Conservation (phyloP, 2,329 filamentous ascomycete species). For the Metarhizium humberi region DNA sequence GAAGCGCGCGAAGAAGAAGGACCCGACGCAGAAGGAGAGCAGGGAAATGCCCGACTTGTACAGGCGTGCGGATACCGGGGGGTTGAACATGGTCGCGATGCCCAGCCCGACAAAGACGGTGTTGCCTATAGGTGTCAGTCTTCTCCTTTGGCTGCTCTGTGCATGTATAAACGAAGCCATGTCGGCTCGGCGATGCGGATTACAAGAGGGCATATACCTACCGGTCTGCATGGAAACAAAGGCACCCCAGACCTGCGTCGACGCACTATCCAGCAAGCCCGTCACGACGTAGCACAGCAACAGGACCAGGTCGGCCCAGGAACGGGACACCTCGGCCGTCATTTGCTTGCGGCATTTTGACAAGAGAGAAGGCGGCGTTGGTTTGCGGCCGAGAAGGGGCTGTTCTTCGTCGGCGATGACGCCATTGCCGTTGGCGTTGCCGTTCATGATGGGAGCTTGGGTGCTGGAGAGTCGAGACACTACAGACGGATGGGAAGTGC, state of each 20-base stretch:
- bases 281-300: constrained; percentile 69
- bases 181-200: too few relatives aligned
- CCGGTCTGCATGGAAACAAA: constrained; percentile 83
- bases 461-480: too few relatives aligned
- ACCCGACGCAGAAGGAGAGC: constrained; percentile 60
- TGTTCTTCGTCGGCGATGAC: constrained; percentile 19
- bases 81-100: constrained; percentile 42
- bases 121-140: constrained; percentile 42
- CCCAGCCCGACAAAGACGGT: constrained; percentile 73
- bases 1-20: constrained; percentile 60
- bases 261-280: constrained; percentile 66
- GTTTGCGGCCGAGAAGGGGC: constrained; percentile 19
- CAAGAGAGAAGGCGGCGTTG: constrained; percentile 10
- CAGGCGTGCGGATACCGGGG: constrained; percentile 17
- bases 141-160: not conserved
- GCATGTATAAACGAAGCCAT: not conserved
- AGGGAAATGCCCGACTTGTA: constrained; percentile 63
- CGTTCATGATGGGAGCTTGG: constrained; percentile 5
- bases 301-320: constrained; percentile 59
- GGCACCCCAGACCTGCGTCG: constrained; percentile 67
- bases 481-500: not conserved
- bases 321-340: constrained; percentile 42
- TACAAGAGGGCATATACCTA: constrained; percentile 18
- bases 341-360: constrained; percentile 24
- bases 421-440: not conserved